phyloP scores from a whole-genome alignment of 192 early-diverging fungal genomes.

The Podila verticillata region DNA sequence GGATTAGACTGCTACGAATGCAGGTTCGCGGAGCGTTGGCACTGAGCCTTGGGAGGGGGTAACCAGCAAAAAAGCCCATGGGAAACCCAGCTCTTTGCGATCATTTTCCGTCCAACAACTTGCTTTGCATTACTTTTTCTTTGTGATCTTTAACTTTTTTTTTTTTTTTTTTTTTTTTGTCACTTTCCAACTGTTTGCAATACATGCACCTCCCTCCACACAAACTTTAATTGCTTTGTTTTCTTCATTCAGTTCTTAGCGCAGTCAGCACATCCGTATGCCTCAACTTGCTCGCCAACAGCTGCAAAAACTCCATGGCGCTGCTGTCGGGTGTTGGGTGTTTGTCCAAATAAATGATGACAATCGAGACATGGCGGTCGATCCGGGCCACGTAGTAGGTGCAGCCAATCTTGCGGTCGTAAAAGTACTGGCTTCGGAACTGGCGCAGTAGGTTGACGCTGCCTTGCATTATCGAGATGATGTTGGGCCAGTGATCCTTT shows the following conservation, averaged over 20 bases:
- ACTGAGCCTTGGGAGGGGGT: too few species aligned
- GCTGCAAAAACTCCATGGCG: constrained; percentile 57
- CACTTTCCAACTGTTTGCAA: background rate
- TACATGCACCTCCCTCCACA: background rate
- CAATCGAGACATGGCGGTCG: constrained; percentile 58
- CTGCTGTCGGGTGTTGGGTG: constrained; percentile 55
- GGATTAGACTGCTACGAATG: background rate
- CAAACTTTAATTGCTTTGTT: background rate
- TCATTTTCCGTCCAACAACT: too few species aligned
- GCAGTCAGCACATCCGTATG: constrained; percentile 32
- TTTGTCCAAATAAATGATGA: constrained; percentile 61
- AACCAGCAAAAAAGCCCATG: too few species aligned
- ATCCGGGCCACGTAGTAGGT: constrained; percentile 61
- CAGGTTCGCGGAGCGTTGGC: background rate
- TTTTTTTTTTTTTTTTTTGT: background rate
- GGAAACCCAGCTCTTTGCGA: too few species aligned
- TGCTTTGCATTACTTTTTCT: too few species aligned
- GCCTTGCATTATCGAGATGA: constrained; percentile 65
- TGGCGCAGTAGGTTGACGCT: constrained; percentile 46
- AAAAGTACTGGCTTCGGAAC: constrained; percentile 57
- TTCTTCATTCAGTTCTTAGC: constrained; percentile 18
- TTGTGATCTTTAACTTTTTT: too few species aligned
- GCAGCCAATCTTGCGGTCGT: constrained; percentile 58
- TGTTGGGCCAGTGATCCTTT: constrained; percentile 60
- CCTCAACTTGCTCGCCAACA: constrained; percentile 30